Evolutionary conservation across 805 yeast species (phyloP).

Genomic region (Lachancea thermotolerans): DNA sequence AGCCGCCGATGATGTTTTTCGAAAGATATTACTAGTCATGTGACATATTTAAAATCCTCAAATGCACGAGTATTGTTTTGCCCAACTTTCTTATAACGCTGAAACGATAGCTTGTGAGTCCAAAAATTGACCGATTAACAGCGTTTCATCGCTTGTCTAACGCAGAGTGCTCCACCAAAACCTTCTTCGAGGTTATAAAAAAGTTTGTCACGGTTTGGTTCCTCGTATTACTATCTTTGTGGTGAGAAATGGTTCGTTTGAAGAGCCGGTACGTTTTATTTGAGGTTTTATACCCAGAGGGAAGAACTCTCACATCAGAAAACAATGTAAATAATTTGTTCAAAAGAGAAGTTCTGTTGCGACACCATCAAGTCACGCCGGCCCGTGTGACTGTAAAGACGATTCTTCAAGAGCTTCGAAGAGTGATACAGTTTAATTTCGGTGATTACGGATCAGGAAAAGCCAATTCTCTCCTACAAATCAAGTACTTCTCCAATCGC

Average conservation of each 20-base stretch:
- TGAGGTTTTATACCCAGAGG: conserved; percentile 49
- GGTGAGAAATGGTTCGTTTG: conserved; percentile 65
- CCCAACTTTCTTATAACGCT: no score
- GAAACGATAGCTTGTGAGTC: no score
- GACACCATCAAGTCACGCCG: conserved; percentile 48
- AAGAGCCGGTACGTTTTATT: conserved; percentile 80
- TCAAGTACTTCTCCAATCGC: conserved; percentile 74
- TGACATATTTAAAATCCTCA: no score
- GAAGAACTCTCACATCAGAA: conserved; percentile 9
- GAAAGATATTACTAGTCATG: no score
- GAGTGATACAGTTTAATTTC: conserved; percentile 52
- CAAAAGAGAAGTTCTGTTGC: conserved; percentile 29
- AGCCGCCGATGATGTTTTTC: no score
- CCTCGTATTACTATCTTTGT: no score
- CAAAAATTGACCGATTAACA: no score
- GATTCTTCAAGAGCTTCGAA: conserved; percentile 48
- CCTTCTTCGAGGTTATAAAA: no score
- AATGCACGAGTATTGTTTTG: no score
- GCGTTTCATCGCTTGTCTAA: no score
- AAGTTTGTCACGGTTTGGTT: conserved; percentile 12
- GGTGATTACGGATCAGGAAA: conserved; percentile 77
- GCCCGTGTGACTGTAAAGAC: conserved; percentile 41
- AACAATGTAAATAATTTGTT: not conserved
- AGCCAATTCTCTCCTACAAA: conserved; percentile 49
- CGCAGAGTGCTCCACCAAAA: no score